Conservation (phyloP, 805 yeast species). For the Teunomyces panamensis region DNA sequence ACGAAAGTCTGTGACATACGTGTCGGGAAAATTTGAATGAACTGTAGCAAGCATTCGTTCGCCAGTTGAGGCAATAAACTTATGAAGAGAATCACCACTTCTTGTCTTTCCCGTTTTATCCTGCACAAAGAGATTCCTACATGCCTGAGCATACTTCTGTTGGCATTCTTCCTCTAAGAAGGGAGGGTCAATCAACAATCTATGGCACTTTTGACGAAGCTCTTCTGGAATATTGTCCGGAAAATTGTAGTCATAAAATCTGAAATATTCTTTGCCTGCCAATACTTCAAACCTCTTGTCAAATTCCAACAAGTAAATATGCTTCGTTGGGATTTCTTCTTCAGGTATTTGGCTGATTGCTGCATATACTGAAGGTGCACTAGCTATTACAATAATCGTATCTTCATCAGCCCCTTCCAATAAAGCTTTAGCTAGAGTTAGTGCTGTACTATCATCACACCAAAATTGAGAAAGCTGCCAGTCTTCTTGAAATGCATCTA, state of each 20-base stretch:
- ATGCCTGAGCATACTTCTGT: constrained; percentile 52
- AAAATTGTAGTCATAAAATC: constrained; percentile 68
- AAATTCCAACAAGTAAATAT: constrained; percentile 73
- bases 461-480: constrained; percentile 96
- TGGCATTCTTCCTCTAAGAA: constrained; percentile 82
- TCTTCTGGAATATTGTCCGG: constrained; percentile 62
- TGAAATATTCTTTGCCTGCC: constrained; percentile 66
- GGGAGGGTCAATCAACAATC: constrained; percentile 84
- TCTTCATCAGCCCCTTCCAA: constrained; percentile 71
- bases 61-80: constrained; percentile 79
- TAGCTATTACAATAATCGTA: constrained; percentile 71
- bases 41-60: constrained; percentile 79
- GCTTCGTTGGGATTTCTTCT: constrained; percentile 56
- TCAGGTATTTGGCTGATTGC: constrained; percentile 60
- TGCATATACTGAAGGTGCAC: constrained; percentile 92
- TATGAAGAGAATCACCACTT: constrained; percentile 41
- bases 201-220: constrained; percentile 60
- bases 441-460: constrained; percentile 77
- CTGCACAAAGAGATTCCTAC: constrained; percentile 50
- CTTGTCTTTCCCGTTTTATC: constrained; percentile 39
- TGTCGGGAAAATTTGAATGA: constrained; percentile 58
- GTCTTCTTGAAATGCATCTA: constrained; percentile 80
- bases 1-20: constrained; percentile 58
- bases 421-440: constrained; percentile 62
- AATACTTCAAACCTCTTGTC: constrained; percentile 74